phyloP scores from a whole-genome alignment of 768 basidiomycete species.

The Galerina marginata region DNA sequence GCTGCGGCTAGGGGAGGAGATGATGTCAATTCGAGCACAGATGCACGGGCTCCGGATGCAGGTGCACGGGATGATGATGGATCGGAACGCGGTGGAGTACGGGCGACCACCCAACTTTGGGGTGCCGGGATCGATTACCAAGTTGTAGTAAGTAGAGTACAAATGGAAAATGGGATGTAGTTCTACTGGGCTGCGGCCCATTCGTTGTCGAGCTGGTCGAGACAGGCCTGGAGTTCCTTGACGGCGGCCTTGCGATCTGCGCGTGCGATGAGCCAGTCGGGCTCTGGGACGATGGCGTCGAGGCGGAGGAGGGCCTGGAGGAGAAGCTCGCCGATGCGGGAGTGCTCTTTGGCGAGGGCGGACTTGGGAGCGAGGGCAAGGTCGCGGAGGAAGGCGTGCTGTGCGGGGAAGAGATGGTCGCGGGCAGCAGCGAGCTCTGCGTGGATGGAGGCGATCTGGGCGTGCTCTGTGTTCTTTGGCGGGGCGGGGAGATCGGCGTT shows the following conservation, averaged over 20 bases:
- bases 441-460: constrained; percentile 58
- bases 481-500: constrained; percentile 29
- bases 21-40: constrained; percentile 67
- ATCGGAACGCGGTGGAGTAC: constrained; percentile 64
- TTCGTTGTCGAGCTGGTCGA: constrained; percentile 79
- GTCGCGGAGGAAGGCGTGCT: constrained; percentile 23
- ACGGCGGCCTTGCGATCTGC: constrained; percentile 86
- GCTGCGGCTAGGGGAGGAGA: constrained; percentile 74
- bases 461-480: constrained; percentile 50
- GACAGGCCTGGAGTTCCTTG: constrained; percentile 78
- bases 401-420: constrained; percentile 24
- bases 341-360: constrained; percentile 42
- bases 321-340: constrained; percentile 80
- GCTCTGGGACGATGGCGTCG: constrained; percentile 79
- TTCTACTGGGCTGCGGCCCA: constrained; percentile 46
- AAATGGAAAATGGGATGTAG: constrained; percentile 5
- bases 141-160: constrained; percentile 28
- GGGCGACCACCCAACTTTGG: constrained; percentile 26
- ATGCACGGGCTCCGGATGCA: constrained; percentile 83
- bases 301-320: constrained; percentile 87
- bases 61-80: constrained; percentile 82
- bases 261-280: constrained; percentile 80
- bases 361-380: constrained; percentile 21
- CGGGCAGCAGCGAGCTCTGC: constrained; percentile 59
- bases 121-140: constrained; percentile 33